A percentile compares a stretch with the other conserved stretches of the same genome.
Evolutionary conservation across 78 protist species (phyloP).

Genomic region (Dictyostelium capitatum): DNA sequence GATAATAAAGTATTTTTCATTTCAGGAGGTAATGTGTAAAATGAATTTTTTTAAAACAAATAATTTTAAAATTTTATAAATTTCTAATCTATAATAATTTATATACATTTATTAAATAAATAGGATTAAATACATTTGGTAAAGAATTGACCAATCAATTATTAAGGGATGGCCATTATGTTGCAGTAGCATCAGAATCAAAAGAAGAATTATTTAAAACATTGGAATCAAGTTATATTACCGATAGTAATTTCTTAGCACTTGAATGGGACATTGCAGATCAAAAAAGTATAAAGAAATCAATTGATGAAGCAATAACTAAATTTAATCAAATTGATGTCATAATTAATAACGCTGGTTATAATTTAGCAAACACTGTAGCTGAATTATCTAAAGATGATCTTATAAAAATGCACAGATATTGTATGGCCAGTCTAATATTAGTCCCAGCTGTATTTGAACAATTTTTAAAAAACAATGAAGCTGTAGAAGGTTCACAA

Average conservation of each 20-base stretch:
- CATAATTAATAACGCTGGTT: constrained; percentile 49
- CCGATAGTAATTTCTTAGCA: neutral
- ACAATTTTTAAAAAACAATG: neutral
- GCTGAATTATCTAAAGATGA: neutral
- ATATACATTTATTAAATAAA: too few species aligned
- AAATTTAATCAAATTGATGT: constrained; percentile 30
- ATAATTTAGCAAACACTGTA: neutral
- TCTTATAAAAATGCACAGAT: neutral
- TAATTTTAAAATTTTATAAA: too few species aligned
- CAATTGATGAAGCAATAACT: constrained; percentile 15
- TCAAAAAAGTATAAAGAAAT: constrained; percentile 14
- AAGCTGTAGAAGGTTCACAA: neutral
- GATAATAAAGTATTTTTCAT: too few species aligned
- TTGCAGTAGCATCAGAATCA: constrained; percentile 16
- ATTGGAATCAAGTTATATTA: neutral
- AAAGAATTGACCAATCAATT: neutral
- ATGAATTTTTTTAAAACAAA: too few species aligned
- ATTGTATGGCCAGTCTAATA: constrained; percentile 17
- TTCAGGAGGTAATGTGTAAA: too few species aligned
- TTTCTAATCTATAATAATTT: too few species aligned
- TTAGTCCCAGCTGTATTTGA: neutral
- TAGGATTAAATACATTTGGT: constrained; percentile 23
- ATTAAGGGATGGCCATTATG: neutral
- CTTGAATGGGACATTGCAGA: neutral
- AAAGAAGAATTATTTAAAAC: neutral